phyloP scores from a whole-genome alignment of 2,329 filamentous ascomycete genomes.

The Ceratocystis cubensis region DNA sequence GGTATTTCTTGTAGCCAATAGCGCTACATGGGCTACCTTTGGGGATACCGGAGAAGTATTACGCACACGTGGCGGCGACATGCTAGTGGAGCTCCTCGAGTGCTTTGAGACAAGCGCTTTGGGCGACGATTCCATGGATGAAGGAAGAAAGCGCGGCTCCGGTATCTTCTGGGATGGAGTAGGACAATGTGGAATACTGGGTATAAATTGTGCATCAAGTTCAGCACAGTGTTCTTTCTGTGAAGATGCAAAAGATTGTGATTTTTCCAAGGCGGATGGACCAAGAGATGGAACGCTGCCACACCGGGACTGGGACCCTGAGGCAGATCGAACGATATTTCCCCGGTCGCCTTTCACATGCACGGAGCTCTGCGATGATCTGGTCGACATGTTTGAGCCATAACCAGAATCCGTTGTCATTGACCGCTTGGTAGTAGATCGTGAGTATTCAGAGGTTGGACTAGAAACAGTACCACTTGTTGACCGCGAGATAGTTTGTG shows the following conservation, averaged over 20 bases:
- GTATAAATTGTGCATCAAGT: slow-evolving; percentile 14
- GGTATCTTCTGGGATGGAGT: slow-evolving; percentile 8
- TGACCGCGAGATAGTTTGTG: slow-evolving; percentile 24
- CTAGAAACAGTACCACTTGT: slow-evolving; percentile 42
- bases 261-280: slow-evolving; percentile 16
- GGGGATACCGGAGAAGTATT: neutral
- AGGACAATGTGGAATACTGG: slow-evolving; percentile 2
- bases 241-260: slow-evolving; percentile 11
- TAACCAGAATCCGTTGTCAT: slow-evolving; percentile 49
- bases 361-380: slow-evolving; percentile 35
- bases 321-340: neutral
- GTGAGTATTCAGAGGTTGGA: slow-evolving; percentile 33
- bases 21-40: slow-evolving; percentile 10
- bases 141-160: neutral
- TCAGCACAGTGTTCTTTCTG: slow-evolving; percentile 5
- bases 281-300: slow-evolving; percentile 1
- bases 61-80: neutral
- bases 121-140: neutral
- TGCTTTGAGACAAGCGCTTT: neutral
- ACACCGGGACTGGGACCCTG: slow-evolving; percentile 1
- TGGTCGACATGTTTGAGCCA: slow-evolving; percentile 46
- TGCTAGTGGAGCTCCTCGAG: neutral
- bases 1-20: slow-evolving; percentile 1
- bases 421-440: slow-evolving; percentile 31
- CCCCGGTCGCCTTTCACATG: slow-evolving; percentile 25